Conservation (phyloP, 768 basidiomycete genomes). For the Trametes maxima region DNA sequence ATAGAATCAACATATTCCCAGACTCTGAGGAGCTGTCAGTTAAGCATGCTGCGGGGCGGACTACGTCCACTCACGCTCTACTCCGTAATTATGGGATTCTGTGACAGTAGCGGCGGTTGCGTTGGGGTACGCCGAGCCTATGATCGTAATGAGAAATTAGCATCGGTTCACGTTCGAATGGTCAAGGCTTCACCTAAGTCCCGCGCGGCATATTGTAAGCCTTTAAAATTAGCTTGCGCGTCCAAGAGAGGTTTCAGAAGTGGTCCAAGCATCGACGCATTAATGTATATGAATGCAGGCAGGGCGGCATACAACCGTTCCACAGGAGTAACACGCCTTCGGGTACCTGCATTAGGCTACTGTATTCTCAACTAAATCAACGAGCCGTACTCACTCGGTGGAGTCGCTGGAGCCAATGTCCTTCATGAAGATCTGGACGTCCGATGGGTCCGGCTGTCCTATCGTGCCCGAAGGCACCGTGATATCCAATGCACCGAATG, state of each 20-base stretch:
- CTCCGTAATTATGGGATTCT: background rate
- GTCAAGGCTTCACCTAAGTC: conserved; percentile 29
- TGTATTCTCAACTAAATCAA: background rate
- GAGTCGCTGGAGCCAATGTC: conserved; percentile 1
- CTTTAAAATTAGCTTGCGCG: conserved; percentile 24
- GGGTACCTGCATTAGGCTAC: background rate
- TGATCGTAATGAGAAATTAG: background rate
- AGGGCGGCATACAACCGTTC: conserved; percentile 35
- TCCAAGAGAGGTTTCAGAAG: conserved; percentile 33
- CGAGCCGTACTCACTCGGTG: background rate
- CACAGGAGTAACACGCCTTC: conserved; percentile 36
- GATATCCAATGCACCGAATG: conserved; percentile 31
- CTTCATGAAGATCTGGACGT: conserved; percentile 28
- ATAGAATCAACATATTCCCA: conserved; percentile 35
- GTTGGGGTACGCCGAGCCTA: conserved; percentile 13
- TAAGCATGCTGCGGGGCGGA: too few species aligned
- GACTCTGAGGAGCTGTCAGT: conserved; percentile 28
- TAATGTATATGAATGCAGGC: conserved; percentile 34
- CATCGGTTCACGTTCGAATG: too few species aligned
- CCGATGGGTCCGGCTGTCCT: conserved; percentile 24
- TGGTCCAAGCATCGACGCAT: conserved; percentile 31
- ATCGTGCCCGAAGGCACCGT: conserved; percentile 24
- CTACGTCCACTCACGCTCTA: conserved; percentile 14
- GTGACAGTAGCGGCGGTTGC: conserved; percentile 7
- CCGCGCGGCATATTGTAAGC: conserved; percentile 27